Conservation (phyloP, 2,329 filamentous ascomycete species). For the Cladorrhinum sp. region DNA sequence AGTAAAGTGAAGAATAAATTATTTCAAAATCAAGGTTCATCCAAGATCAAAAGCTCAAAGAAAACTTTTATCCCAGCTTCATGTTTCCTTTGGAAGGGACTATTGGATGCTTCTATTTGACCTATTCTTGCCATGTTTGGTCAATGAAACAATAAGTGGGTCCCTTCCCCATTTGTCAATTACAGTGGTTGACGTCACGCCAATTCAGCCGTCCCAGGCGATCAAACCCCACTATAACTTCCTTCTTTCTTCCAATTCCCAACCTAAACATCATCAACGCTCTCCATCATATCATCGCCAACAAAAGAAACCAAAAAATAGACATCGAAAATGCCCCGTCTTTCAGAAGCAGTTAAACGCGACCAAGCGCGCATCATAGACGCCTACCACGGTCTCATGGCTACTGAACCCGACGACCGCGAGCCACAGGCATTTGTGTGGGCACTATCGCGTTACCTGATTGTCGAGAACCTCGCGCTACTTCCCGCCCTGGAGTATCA, state of each 20-base stretch:
- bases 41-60: no score
- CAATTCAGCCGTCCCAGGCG: not conserved
- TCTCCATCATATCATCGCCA: not conserved
- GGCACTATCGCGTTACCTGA: slow-evolving; percentile 25
- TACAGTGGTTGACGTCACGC: slow-evolving; percentile 11
- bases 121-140: no score
- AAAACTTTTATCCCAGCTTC: no score
- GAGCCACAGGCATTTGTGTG: slow-evolving; percentile 25
- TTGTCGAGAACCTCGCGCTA: slow-evolving; percentile 26
- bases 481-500: slow-evolving; percentile 25
- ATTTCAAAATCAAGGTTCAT: no score
- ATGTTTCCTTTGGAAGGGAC: no score
- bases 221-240: not conserved
- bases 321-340: slow-evolving; percentile 21
- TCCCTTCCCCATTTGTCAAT: not conserved
- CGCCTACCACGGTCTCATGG: slow-evolving; percentile 16
- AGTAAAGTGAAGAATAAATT: no score
- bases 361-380: slow-evolving; percentile 23
- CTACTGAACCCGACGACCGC: slow-evolving; percentile 20
- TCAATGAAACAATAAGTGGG: not conserved
- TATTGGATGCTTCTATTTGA: no score
- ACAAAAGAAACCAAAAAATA: not conserved
- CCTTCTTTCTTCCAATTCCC: not conserved
- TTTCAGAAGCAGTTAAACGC: slow-evolving; percentile 24
- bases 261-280: not conserved